These are phyloP conservation scores for Boletus rufocinnamomeus DNA, from an alignment of 768 basidiomycete species.

Conservation along the genomic window DNA sequence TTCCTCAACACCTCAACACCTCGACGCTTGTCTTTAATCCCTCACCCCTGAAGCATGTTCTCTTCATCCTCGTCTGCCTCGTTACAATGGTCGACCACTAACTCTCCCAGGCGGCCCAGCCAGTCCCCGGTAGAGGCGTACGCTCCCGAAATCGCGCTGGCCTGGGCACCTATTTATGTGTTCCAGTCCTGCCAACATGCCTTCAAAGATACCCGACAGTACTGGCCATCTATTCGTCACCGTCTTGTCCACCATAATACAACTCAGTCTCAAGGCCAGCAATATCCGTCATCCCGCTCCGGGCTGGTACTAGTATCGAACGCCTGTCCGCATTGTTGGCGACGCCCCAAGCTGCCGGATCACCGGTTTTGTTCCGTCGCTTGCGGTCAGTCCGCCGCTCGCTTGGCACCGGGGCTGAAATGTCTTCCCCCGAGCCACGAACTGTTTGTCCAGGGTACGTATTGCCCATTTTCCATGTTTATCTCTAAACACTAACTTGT, in stretches of 20 bases:
- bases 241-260: too few species aligned
- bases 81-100: not conserved
- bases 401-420: slow-evolving; percentile 20
- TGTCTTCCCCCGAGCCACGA: slow-evolving; percentile 13
- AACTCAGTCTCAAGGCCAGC: not conserved
- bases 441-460: slow-evolving; percentile 10
- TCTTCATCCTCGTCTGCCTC: not conserved
- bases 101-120: not conserved
- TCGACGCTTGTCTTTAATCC: not conserved
- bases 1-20: not conserved
- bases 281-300: not conserved
- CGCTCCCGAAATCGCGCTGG: not conserved
- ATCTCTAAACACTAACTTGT: not conserved
- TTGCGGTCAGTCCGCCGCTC: slow-evolving; percentile 15
- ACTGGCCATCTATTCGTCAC: not conserved
- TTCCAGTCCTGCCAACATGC: not conserved
- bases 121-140: too few species aligned
- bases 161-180: not conserved
- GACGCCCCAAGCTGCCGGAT: slow-evolving; percentile 14
- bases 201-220: not conserved
- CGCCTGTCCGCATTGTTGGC: slow-evolving; percentile 23
- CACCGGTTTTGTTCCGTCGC: slow-evolving; percentile 23
- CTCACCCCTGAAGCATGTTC: slow-evolving; percentile 4
- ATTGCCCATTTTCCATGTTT: not conserved
- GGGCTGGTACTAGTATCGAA: not conserved